Conservation (phyloP, 2,329 filamentous ascomycete species). For the Akanthomyces uredinophilus region DNA sequence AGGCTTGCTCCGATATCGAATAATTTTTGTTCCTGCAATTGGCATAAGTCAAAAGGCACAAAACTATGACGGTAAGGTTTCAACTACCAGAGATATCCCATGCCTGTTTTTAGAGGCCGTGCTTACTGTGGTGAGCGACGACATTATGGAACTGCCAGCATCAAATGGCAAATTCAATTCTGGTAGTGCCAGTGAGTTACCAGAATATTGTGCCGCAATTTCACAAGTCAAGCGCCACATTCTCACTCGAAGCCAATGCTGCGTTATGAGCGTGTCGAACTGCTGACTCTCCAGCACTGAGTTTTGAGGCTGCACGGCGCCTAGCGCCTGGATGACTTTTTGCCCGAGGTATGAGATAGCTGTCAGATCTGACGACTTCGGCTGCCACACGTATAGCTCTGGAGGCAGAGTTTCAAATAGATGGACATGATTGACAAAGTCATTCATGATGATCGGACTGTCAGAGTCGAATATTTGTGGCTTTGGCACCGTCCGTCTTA, state of each 20-base stretch:
- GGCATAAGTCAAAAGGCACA: background rate
- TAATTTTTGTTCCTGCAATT: conserved; percentile 27
- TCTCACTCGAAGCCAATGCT: conserved; percentile 28
- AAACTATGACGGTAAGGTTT: background rate
- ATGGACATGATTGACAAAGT: conserved; percentile 29
- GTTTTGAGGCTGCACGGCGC: conserved; percentile 23
- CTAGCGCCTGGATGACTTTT: conserved; percentile 24
- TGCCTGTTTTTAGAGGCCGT: conserved; percentile 28
- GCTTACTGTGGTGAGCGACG: conserved; percentile 22
- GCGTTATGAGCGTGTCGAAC: conserved; percentile 29
- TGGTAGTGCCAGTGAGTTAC: background rate
- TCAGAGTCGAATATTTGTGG: conserved; percentile 28
- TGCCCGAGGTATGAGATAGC: conserved; percentile 21
- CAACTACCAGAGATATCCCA: conserved; percentile 26
- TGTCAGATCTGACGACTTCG: conserved; percentile 17
- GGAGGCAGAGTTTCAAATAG: conserved; percentile 27
- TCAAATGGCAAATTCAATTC: conserved; percentile 23
- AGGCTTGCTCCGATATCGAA: conserved; percentile 29
- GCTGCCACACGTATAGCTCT: conserved; percentile 28
- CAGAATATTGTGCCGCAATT: background rate
- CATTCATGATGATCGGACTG: conserved; percentile 29
- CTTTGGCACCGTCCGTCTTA: conserved; percentile 26
- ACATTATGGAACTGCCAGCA: conserved; percentile 27
- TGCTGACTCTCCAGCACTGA: conserved; percentile 29
- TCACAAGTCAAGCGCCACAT: conserved; percentile 30